Evolutionary conservation across 306 rosid species (phyloP).

Genomic region (Canavalia ensiformis): DNA sequence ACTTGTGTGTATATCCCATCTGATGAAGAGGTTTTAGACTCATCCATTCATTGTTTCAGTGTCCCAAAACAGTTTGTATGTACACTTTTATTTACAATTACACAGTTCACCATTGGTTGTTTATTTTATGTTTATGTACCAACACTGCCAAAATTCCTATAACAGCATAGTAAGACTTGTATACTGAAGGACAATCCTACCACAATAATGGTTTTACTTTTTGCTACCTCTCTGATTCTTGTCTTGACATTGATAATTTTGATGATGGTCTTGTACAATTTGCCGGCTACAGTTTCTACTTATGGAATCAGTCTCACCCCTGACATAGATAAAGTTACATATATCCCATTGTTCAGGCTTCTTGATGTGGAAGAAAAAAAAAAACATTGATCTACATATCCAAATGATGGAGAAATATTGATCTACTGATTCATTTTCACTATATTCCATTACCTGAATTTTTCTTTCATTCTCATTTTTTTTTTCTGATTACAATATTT

Average conservation of each 20-base stretch:
- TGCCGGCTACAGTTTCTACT: not conserved
- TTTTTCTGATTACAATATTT: too few relatives aligned
- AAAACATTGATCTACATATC: too few relatives aligned
- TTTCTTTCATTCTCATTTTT: too few relatives aligned
- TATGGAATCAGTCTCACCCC: not conserved
- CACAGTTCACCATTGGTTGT: not conserved
- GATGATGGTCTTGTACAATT: not conserved
- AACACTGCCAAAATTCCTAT: not conserved
- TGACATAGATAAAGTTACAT: not conserved
- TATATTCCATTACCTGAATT: too few relatives aligned
- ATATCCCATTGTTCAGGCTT: not conserved
- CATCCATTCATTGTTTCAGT: slow-evolving; percentile 6
- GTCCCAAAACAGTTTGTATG: slow-evolving; percentile 1
- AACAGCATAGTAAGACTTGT: not conserved
- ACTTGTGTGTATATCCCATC: not conserved
- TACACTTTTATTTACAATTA: not conserved
- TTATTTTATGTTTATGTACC: not conserved
- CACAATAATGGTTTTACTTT: not conserved
- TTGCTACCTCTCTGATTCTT: not conserved
- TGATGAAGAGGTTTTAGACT: slow-evolving; percentile 16
- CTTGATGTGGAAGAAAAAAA: too few relatives aligned
- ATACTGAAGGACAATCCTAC: too few relatives aligned
- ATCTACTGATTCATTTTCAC: too few relatives aligned
- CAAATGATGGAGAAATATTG: too few relatives aligned
- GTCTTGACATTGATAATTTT: not conserved